Evolutionary conservation across 192 early-diverging fungal genomes (phyloP).

Genomic region (Funneliformis geosporum): DNA sequence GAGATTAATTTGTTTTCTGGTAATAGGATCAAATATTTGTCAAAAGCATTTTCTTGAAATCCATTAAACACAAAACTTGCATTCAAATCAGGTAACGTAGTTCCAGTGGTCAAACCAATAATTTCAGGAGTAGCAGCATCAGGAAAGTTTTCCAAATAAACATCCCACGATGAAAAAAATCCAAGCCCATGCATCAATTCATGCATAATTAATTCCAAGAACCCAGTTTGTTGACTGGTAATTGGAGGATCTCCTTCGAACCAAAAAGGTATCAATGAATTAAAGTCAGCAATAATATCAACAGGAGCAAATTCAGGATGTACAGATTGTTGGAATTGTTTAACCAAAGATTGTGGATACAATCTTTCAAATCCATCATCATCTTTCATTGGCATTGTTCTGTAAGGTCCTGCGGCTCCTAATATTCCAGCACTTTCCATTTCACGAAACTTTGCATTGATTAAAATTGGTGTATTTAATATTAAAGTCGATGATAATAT

Average conservation of each 20-base stretch:
- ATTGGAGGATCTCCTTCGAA: not conserved
- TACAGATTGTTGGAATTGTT: not conserved
- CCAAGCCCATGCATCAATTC: conserved; percentile 20
- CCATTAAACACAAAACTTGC: too few species aligned
- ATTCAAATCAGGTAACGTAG: too few species aligned
- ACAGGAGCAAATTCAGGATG: not conserved
- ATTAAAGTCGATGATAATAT: too few species aligned
- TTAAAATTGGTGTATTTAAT: too few species aligned
- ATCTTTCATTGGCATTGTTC: not conserved
- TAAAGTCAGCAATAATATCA: conserved; percentile 1
- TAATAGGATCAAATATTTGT: too few species aligned
- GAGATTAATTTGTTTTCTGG: too few species aligned
- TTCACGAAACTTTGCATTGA: too few species aligned
- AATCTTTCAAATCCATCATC: not conserved
- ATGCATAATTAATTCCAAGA: not conserved
- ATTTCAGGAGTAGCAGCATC: too few species aligned
- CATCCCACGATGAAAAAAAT: not conserved
- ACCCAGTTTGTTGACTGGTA: not conserved
- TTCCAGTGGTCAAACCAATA: too few species aligned
- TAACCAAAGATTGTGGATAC: conserved; percentile 12
- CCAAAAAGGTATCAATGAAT: not conserved
- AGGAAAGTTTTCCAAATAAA: not conserved
- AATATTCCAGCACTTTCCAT: too few species aligned
- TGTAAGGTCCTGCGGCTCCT: not conserved
- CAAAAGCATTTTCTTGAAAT: too few species aligned